Evolutionary conservation across 139 green algal genomes (phyloP).

Genomic region (Micractinium conductrix): DNA sequence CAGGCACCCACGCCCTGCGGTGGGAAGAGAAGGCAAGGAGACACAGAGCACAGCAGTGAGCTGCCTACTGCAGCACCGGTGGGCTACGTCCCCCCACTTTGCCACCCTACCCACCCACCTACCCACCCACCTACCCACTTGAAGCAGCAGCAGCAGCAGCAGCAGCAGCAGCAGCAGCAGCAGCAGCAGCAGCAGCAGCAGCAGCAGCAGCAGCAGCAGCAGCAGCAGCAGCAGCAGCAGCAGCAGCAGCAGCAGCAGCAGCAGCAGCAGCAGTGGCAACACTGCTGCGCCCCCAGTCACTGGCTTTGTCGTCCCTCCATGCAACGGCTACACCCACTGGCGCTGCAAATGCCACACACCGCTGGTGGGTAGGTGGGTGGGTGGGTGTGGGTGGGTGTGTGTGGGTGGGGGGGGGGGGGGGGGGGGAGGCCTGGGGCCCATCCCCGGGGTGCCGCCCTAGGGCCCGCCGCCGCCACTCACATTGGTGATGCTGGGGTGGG

Average conservation of each 20-base stretch:
- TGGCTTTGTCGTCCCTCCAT: too few relatives aligned
- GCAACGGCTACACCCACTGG: too few relatives aligned
- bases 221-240: background rate
- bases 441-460: too few relatives aligned
- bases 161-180: background rate
- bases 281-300: too few relatives aligned
- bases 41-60: background rate
- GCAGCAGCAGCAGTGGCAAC: background rate
- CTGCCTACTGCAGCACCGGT: too few relatives aligned
- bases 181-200: background rate
- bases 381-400: background rate
- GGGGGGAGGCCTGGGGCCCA: background rate
- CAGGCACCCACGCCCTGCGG: background rate
- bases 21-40: background rate
- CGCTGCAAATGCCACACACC: too few relatives aligned
- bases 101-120: too few relatives aligned
- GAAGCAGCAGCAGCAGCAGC: background rate
- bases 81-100: too few relatives aligned
- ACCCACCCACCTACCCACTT: too few relatives aligned
- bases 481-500: conserved; percentile 3
- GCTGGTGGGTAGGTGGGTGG: too few relatives aligned
- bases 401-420: too few relatives aligned
- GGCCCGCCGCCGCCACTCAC: background rate
- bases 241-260: background rate
- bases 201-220: background rate